Conservation (phyloP, 2,329 filamentous ascomycete species). For the Phaeosphaeriaceae sp. region DNA sequence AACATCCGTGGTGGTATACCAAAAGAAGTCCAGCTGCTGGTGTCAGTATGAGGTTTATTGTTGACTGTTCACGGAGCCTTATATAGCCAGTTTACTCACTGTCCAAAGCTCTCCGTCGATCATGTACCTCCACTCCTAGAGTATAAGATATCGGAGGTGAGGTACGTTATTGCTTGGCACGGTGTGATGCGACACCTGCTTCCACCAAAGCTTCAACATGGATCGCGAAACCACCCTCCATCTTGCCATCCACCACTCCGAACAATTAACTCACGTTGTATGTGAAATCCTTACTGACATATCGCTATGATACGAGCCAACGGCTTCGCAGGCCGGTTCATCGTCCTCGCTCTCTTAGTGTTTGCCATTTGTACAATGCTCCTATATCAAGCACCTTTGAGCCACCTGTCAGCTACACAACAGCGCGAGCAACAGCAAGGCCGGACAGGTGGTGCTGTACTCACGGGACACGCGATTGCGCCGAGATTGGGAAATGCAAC, state of each 20-base stretch:
- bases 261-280: background rate
- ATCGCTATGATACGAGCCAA: conserved; percentile 36
- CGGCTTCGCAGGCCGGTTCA: conserved; percentile 44
- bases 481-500: conserved; percentile 85
- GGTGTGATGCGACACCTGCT: conserved; percentile 17
- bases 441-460: conserved; percentile 37
- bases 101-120: too few relatives aligned
- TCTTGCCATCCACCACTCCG: background rate
- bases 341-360: conserved; percentile 58
- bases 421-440: conserved; percentile 22
- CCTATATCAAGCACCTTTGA: conserved; percentile 57
- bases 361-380: conserved; percentile 64
- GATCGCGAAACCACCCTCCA: background rate
- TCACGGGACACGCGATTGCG: conserved; percentile 75
- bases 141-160: too few relatives aligned
- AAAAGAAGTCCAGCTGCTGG: conserved; percentile 18
- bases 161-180: conserved; percentile 12
- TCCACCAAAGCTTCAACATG: conserved; percentile 6
- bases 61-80: conserved; percentile 3
- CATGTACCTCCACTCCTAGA: too few relatives aligned
- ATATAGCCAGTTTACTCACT: background rate
- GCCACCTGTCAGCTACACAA: conserved; percentile 26
- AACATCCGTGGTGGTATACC: conserved; percentile 31
- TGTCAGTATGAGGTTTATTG: conserved; percentile 3
- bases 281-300: background rate